Base-by-base conservation (phyloP, 257 asterid species). In the Capsicum rhomboideum region DNA sequence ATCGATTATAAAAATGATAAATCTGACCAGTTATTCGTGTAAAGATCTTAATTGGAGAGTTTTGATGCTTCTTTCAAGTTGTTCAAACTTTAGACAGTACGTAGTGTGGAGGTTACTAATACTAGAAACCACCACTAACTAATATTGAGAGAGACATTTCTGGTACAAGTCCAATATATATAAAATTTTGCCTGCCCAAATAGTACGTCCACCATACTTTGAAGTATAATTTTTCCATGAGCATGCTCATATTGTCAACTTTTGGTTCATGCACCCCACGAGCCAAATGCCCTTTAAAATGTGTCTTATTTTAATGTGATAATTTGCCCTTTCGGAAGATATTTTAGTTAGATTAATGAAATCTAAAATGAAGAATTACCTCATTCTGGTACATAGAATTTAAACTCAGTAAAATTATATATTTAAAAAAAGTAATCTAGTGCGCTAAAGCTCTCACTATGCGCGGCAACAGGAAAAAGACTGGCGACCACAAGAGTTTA, bases 151-250 rank as follows among this genome's bases (percentile, higher is more conserved):
- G 6, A 26, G 84, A 86, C 84, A 55, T 83, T 58, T 86, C 84
- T 78, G 86, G 88, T 86, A 54, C 78, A 55, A 54, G 37, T 67
- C 80, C 87, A 85, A 6, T 55, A 44, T 55, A 44, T 54, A 53
- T 56, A 54, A 77, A 14, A 46, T 16, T 26, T 77, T 77, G 63
- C 46, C 82, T 77, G 18, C 82, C 50, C 1, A 77, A 74, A 77
- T 50, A 77, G 81, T 77, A 46, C 3, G 63, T 77, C 81, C 81
- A 50, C 81, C 81, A 77, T 26, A 50, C 46, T 23, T 42, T 7
- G 17, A 26, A 26, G 17, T 7, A 49, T 14, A 23, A 17, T 26
- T 26, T 37, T 26, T 77, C 81, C 81, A 77, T 77, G 63, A 50
- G 71, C 37, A 63, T 28, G 82, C 17, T 50, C 81, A 50, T 49